Evolutionary conservation across 2,329 filamentous ascomycete species (phyloP), one percentile per base, ranked within the genome.

Genomic region (Aureobasidium musti): DNA sequence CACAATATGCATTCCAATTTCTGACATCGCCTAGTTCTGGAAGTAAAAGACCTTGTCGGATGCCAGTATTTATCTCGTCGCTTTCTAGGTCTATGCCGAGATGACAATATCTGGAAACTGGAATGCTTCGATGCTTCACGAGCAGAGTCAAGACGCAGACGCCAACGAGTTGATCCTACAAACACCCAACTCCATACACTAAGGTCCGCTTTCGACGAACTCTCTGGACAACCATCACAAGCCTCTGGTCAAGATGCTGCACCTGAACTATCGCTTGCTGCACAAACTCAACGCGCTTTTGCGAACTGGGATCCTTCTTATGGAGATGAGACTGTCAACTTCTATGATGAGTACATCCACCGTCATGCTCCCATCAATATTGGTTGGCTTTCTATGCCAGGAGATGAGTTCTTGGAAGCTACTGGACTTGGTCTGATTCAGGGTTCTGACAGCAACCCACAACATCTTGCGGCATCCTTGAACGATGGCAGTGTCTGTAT

Each of bases 321-420:
- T 69, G 85, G 87, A 0, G 80, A 78, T 5, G 92, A 97, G 77
- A 82, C 81, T 47, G 82, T 93, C 23, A 87, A 90, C 57, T 97
- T 92, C 89, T 97, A 96, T 76, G 85, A 90, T 65, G 93, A 97
- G 77, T 97, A 92, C 74, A 89, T 96, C 69, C 91, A 93, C 63
- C 85, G 93, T 39, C 84, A 93, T 77, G 92, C 87, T 0, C 87
- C 89, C 0, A 82, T 92, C n/a, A 83, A 83, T 17, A 81, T 92
- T 63, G 89, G 85, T 72, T 97, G 93, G 93, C 82, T 96, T 49
- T 84, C 92, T 73, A 82, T 86, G 65, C 87, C 89, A 35, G 71
- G 73, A 33, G 67, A 73, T 26, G 74, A 85, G 66, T 75, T 81
- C 33, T 79, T 86, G 41, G 91, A 96, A 73, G 87, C 88, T 7